A percentile compares a stretch with the other conserved stretches of the same genome.
Evolutionary conservation across 2,329 filamentous ascomycete species (phyloP).

Genomic region (Calonectria naviculata): DNA sequence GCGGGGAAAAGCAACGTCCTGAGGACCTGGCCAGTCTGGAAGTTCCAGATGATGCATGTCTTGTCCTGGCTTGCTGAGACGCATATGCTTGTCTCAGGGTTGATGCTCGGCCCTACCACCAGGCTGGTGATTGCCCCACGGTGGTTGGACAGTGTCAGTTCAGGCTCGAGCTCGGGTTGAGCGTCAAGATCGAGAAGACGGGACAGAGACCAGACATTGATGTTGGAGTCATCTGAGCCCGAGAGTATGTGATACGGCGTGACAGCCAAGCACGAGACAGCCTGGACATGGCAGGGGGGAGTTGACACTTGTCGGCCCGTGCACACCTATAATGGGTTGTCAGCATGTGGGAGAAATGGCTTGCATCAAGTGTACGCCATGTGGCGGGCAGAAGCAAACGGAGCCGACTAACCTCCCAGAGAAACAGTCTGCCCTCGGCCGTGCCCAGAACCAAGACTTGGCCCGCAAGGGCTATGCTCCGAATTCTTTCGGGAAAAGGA

Average conservation of each 20-base stretch:
- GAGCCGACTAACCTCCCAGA: constrained; percentile 83
- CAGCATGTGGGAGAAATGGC: constrained; percentile 30
- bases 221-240: constrained; percentile 86
- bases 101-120: constrained; percentile 72
- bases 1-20: constrained; percentile 84
- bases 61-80: constrained; percentile 88
- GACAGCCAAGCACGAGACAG: constrained; percentile 79
- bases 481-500: constrained; percentile 88
- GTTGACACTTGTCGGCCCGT: constrained; percentile 83
- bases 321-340: constrained; percentile 64
- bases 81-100: constrained; percentile 79
- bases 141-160: constrained; percentile 82
- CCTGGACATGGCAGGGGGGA: constrained; percentile 81
- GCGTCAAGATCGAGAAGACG: constrained; percentile 73
- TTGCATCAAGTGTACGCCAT: constrained; percentile 21
- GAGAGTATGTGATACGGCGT: constrained; percentile 80
- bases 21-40: constrained; percentile 79
- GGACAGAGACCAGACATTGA: constrained; percentile 91
- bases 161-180: constrained; percentile 72
- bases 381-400: constrained; percentile 29
- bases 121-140: constrained; percentile 77
- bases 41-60: constrained; percentile 94
- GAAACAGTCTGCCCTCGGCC: constrained; percentile 83
- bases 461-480: constrained; percentile 77
- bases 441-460: constrained; percentile 85